phyloP scores from a whole-genome alignment of 108 stramenopile genomes.

The Cyclostephanos invisitatus region DNA sequence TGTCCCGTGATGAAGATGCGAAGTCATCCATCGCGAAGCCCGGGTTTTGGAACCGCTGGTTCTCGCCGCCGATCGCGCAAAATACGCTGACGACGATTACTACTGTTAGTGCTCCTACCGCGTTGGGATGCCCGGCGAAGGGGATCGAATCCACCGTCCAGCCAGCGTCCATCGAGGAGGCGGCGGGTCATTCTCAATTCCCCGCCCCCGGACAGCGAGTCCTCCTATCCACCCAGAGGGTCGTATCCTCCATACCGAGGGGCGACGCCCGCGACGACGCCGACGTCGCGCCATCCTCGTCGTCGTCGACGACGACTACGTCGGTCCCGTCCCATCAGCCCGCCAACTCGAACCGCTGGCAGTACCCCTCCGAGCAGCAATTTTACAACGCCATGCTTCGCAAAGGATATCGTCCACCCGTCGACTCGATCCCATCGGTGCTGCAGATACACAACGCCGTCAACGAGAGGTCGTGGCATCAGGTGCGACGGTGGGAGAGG shows the following conservation, averaged over 20 bases:
- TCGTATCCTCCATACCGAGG: slow-evolving; percentile 77
- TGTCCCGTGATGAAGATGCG: slow-evolving; percentile 14
- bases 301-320: slow-evolving; percentile 22
- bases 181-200: slow-evolving; percentile 74
- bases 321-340: slow-evolving; percentile 43
- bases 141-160: slow-evolving; percentile 13
- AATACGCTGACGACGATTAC: neutral
- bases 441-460: slow-evolving; percentile 94
- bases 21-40: slow-evolving; percentile 5
- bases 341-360: slow-evolving; percentile 63
- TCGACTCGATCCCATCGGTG: slow-evolving; percentile 80
- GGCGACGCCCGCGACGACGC: slow-evolving; percentile 29
- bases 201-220: slow-evolving; percentile 75
- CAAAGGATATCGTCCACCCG: slow-evolving; percentile 88
- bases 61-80: slow-evolving; percentile 7
- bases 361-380: slow-evolving; percentile 97
- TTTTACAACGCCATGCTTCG: slow-evolving; percentile 95
- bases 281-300: slow-evolving; percentile 19
- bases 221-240: slow-evolving; percentile 70
- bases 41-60: slow-evolving; percentile 38
- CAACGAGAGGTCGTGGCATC: slow-evolving; percentile 91
- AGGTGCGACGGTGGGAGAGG: slow-evolving; percentile 78
- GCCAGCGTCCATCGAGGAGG: slow-evolving; percentile 82
- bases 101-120: too few relatives aligned
- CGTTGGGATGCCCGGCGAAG: slow-evolving; percentile 31